Evolutionary conservation across 2,329 filamentous ascomycete species (phyloP).

Genomic region (Fusarium neocosmosporiellum): DNA sequence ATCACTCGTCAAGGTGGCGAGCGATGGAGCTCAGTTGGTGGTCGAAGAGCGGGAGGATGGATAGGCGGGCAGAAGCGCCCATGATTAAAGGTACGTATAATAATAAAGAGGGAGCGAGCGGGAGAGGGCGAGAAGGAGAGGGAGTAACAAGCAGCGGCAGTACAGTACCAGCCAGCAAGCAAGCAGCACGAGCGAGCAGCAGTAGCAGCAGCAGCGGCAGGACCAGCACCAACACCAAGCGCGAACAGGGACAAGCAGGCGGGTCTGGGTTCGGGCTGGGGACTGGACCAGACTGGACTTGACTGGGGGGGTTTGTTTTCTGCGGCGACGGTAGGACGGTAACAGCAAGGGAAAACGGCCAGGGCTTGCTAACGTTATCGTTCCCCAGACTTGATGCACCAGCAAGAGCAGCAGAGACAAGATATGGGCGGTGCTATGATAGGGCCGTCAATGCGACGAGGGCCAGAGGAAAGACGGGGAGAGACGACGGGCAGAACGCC

Average conservation of each 20-base stretch:
- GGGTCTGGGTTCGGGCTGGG: not conserved
- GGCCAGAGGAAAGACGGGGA: slow-evolving; percentile 36
- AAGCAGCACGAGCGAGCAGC: slow-evolving; percentile 21
- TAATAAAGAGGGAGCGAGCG: slow-evolving; percentile 36
- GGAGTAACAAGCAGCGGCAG: not conserved
- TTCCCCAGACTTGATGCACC: slow-evolving; percentile 47
- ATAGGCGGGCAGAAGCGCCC: slow-evolving; percentile 50
- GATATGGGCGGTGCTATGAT: slow-evolving; percentile 44
- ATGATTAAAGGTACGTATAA: slow-evolving; percentile 50
- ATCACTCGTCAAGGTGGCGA: slow-evolving; percentile 51
- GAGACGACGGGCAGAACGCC: slow-evolving; percentile 42
- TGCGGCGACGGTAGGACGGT: slow-evolving; percentile 26
- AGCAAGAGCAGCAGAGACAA: slow-evolving; percentile 29
- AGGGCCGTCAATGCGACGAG: slow-evolving; percentile 41
- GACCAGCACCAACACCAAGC: not conserved
- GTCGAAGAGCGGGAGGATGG: slow-evolving; percentile 47
- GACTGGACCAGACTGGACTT: not conserved
- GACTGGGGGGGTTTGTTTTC: slow-evolving; percentile 13
- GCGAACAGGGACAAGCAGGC: not conserved
- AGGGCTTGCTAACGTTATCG: slow-evolving; percentile 48
- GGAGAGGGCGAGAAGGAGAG: slow-evolving; percentile 18
- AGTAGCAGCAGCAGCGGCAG: not conserved
- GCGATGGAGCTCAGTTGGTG: slow-evolving; percentile 47
- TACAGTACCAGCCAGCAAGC: not conserved
- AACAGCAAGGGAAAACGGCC: slow-evolving; percentile 27